Base-by-base conservation (phyloP, 345 rosid genomes). In the Pugionium cornutum region DNA sequence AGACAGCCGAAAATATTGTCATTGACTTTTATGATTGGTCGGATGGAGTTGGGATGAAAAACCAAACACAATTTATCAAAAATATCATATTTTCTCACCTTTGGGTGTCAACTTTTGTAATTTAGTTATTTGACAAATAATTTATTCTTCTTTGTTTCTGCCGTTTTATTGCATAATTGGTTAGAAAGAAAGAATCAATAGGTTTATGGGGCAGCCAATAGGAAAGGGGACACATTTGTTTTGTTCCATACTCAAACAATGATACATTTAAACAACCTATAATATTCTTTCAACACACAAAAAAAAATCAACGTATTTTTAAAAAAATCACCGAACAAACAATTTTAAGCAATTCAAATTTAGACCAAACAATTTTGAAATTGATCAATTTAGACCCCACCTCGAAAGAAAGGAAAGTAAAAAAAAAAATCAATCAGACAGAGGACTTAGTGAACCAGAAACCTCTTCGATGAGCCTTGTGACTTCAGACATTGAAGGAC, bases 401-500 rank as follows among this genome's bases (percentile, higher is more conserved):
- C 27, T 28, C 40, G 11, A 9, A 45, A 11, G 36, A 28, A 7
- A 7, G 18, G 18, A 18, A 18, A 18, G 18, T 18, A 18, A 26
- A 69, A 9, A 8, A 62, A 7, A 7, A 6, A 45, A 60, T 73
- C 68, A 73, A 66, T 60, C 73, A 53, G 77, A 73, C 45, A 73
- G 7, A 45, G 72, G 72, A 59, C 39, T 61, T 60, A 72, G 72
- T 53, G 72, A 73, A 60, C 68, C 72, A 73, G 84, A 75, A 10
- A 85, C 77, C 70, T 81, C 86, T 66, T 84, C 89, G 4, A 92
- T 83, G 62, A 78, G 84, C 31, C 74, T 65, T 0, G 84, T 78
- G 64, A 86, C 89, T 50, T 88, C 97, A 4, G 84, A 37, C 86
- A 92, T 89, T 6, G 95, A 67, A 9, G 97, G 98, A 35, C 98